phyloP scores from a whole-genome alignment of 176 grass and related monocot species.

The Typha latifolia region DNA sequence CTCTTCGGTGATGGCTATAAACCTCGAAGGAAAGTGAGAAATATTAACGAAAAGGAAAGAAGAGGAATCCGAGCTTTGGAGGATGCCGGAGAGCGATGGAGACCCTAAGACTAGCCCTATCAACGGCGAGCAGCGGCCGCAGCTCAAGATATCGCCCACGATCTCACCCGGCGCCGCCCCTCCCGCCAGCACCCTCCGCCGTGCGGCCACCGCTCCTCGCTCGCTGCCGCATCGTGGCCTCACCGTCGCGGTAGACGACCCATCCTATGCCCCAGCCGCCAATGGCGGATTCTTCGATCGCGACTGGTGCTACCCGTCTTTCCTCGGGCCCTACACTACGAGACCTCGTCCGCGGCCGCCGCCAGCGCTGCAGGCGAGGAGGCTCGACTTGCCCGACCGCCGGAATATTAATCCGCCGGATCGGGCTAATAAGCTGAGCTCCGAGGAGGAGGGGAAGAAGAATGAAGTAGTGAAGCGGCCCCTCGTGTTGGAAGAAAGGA shows the following conservation, averaged over 20 bases:
- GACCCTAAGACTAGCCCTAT: constrained; percentile 22
- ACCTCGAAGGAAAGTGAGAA: not conserved
- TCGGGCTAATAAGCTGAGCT: constrained; percentile 12
- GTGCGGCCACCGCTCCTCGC: constrained; percentile 31
- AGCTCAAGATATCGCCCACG: constrained; percentile 17
- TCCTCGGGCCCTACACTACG: constrained; percentile 54
- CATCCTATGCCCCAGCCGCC: constrained; percentile 25
- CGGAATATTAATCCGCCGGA: constrained; percentile 15
- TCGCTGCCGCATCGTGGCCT: constrained; percentile 27
- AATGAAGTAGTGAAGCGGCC: constrained; percentile 38
- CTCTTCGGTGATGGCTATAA: not conserved
- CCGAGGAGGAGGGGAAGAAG: constrained; percentile 45
- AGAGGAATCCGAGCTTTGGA: not conserved
- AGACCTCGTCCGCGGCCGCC: constrained; percentile 22
- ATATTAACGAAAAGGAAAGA: not conserved
- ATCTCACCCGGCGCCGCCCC: not conserved
- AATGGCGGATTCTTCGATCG: constrained; percentile 49
- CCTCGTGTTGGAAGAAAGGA: constrained; percentile 33
- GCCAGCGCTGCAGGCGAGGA: constrained; percentile 14
- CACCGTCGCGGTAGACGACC: constrained; percentile 55
- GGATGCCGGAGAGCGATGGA: constrained; percentile 49
- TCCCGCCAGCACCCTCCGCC: constrained; percentile 20
- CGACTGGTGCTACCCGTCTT: constrained; percentile 82
- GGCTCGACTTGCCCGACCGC: constrained; percentile 6
- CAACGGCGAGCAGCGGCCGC: constrained; percentile 14